phyloP scores from a whole-genome alignment of 345 rosid genomes.

The Trapa bicornis region DNA sequence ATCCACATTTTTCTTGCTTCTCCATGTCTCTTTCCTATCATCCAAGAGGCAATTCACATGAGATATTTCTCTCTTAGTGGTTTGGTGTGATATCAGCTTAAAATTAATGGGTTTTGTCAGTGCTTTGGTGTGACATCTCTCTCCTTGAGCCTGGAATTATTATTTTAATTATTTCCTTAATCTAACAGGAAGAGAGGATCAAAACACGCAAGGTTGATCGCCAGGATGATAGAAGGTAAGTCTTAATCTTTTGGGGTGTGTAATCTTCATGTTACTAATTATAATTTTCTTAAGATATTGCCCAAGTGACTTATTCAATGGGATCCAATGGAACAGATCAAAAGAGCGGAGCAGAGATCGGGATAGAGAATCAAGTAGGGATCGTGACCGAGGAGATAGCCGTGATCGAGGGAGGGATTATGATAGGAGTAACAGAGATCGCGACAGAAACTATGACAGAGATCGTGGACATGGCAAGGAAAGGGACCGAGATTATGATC shows the following conservation, averaged over 20 bases:
- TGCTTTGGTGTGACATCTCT: neutral
- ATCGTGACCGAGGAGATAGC: constrained; percentile 36
- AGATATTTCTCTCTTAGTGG: neutral
- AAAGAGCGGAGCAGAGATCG: constrained; percentile 54
- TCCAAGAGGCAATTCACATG: neutral
- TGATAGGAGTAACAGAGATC: constrained; percentile 70
- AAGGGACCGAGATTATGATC: constrained; percentile 53
- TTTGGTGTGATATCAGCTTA: neutral
- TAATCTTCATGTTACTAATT: neutral
- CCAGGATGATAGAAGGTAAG: constrained; percentile 39
- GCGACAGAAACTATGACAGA: constrained; percentile 65
- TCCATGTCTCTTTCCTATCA: neutral
- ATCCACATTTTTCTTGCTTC: neutral
- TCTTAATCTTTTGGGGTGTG: neutral
- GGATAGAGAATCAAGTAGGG: constrained; percentile 22
- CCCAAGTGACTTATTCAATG: neutral
- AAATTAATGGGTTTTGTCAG: neutral
- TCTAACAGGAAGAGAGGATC: constrained; percentile 73
- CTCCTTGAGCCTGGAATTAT: neutral
- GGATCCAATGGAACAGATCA: constrained; percentile 31
- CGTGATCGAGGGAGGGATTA: constrained; percentile 75
- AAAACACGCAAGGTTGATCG: constrained; percentile 55
- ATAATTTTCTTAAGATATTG: neutral
- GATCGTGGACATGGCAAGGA: constrained; percentile 55
- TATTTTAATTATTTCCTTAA: constrained; percentile 9